Conservation (phyloP, 2,329 filamentous ascomycete species). For the Thielaviopsis euricoi region DNA sequence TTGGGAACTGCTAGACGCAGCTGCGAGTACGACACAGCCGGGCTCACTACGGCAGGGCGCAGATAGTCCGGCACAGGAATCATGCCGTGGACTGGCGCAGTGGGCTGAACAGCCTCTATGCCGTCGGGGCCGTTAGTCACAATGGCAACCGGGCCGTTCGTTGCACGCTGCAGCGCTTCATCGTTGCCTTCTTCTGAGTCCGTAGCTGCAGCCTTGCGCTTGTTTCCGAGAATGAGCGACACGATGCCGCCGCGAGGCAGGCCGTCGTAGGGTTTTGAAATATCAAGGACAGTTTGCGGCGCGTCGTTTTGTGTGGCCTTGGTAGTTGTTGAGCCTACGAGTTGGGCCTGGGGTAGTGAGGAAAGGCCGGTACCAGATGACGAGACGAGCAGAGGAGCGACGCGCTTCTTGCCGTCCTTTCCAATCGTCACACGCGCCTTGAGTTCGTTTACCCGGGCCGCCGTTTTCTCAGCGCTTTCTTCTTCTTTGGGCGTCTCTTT, state of each 20-base stretch:
- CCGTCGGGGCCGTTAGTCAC: conserved; percentile 64
- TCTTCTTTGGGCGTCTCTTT: conserved; percentile 20
- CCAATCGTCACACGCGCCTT: conserved; percentile 90
- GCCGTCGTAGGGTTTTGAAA: conserved; percentile 87
- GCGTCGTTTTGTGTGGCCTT: conserved; percentile 50
- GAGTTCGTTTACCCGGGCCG: conserved; percentile 40
- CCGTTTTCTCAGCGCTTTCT: conserved; percentile 36
- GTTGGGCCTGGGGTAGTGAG: conserved; percentile 72
- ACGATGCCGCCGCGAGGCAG: conserved; percentile 79
- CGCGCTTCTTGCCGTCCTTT: conserved; percentile 92
- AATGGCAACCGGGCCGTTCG: conserved; percentile 56
- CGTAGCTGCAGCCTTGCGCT: conserved; percentile 55
- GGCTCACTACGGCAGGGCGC: conserved; percentile 72
- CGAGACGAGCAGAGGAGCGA: conserved; percentile 80
- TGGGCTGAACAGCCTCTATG: conserved; percentile 54
- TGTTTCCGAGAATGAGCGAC: conserved; percentile 79
- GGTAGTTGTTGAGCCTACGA: conserved; percentile 59
- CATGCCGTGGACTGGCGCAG: conserved; percentile 40
- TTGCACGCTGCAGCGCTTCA: conserved; percentile 31
- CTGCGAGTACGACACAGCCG: conserved; percentile 65
- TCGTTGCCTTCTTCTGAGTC: conserved; percentile 65
- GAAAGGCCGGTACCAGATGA: conserved; percentile 76
- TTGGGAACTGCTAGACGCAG: conserved; percentile 76
- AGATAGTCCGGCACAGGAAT: conserved; percentile 67
- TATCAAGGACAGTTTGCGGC: conserved; percentile 69